Conservation (phyloP, 2,329 filamentous ascomycete species). For the Pseudogymnoascus pannorum region DNA sequence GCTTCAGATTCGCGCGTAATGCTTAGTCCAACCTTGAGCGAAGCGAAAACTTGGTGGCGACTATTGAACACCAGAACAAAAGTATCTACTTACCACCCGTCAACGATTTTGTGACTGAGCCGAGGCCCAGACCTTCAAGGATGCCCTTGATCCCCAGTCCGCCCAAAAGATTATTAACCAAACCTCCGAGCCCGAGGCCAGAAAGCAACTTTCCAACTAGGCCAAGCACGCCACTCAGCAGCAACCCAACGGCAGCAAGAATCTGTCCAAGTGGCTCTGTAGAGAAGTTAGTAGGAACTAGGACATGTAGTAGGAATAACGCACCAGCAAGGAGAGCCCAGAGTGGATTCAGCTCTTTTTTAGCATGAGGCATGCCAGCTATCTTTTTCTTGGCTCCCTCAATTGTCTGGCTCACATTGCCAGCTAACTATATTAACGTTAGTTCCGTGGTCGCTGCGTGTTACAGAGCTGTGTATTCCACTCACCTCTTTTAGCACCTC, state of each 20-base stretch:
- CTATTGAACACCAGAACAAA: too few relatives aligned
- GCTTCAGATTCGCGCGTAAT: too few relatives aligned
- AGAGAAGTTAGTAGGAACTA: slow-evolving; percentile 2
- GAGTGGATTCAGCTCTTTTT: slow-evolving; percentile 89
- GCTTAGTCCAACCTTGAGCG: too few relatives aligned
- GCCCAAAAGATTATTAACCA: slow-evolving; percentile 73
- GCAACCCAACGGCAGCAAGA: slow-evolving; percentile 75
- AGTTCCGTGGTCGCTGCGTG: neutral
- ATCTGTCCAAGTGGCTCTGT: slow-evolving; percentile 89
- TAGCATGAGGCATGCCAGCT: slow-evolving; percentile 84
- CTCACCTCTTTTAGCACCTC: slow-evolving; percentile 70
- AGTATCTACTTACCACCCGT: slow-evolving; percentile 38
- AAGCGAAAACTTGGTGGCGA: too few relatives aligned
- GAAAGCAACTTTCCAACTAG: slow-evolving; percentile 66
- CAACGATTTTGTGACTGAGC: slow-evolving; percentile 34
- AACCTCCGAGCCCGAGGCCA: slow-evolving; percentile 72
- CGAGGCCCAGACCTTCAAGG: slow-evolving; percentile 64
- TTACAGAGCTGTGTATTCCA: neutral
- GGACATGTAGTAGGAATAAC: neutral
- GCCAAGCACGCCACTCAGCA: slow-evolving; percentile 75
- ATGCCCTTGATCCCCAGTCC: slow-evolving; percentile 70
- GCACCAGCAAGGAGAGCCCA: slow-evolving; percentile 58
- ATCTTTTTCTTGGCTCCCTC: slow-evolving; percentile 85
- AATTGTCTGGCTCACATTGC: slow-evolving; percentile 72
- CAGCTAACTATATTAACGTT: slow-evolving; percentile 50